Evolutionary conservation across 2,329 filamentous ascomycete genomes (phyloP).

Genomic region (Claviceps citrina): DNA sequence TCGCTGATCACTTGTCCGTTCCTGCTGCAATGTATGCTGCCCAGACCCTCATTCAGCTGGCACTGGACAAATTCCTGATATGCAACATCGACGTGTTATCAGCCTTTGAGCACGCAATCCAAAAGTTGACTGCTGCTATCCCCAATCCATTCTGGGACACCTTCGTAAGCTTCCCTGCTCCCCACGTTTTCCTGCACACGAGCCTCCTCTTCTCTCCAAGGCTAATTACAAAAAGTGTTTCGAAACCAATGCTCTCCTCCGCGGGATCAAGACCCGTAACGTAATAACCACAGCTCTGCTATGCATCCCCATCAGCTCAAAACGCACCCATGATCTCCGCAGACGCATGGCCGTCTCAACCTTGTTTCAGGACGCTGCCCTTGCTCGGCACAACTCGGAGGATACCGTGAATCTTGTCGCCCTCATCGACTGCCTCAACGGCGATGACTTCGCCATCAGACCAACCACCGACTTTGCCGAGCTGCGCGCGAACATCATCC

Average conservation of each 20-base stretch:
- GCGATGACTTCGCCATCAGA: conserved; percentile 35
- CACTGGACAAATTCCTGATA: conserved; percentile 35
- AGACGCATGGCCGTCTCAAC: conserved; percentile 50
- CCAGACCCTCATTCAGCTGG: conserved; percentile 37
- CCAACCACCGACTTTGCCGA: conserved; percentile 50
- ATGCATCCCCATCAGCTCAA: conserved; percentile 38
- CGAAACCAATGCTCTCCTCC: conserved; percentile 31
- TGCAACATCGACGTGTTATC: conserved; percentile 26
- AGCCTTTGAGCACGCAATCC: conserved; percentile 27
- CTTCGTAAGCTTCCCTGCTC: conserved; percentile 24
- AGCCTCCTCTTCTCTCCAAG: no score
- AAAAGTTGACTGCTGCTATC: conserved; percentile 28
- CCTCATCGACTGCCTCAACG: conserved; percentile 30
- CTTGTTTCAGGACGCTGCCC: conserved; percentile 36
- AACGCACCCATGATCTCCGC: conserved; percentile 42
- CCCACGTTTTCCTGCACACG: background rate
- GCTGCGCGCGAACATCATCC: conserved; percentile 46
- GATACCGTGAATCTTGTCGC: conserved; percentile 25
- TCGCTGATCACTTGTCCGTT: conserved; percentile 22
- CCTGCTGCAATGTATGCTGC: conserved; percentile 24
- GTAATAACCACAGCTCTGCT: conserved; percentile 44
- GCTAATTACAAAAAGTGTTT: conserved; percentile 27
- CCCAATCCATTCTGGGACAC: conserved; percentile 21
- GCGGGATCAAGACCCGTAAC: conserved; percentile 28
- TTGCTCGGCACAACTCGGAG: conserved; percentile 27